Percentiles rank a stretch among this genome's conserved stretches.
Conservation (phyloP, 345 rosid genomes). For the Toxicodendron radicans region DNA sequence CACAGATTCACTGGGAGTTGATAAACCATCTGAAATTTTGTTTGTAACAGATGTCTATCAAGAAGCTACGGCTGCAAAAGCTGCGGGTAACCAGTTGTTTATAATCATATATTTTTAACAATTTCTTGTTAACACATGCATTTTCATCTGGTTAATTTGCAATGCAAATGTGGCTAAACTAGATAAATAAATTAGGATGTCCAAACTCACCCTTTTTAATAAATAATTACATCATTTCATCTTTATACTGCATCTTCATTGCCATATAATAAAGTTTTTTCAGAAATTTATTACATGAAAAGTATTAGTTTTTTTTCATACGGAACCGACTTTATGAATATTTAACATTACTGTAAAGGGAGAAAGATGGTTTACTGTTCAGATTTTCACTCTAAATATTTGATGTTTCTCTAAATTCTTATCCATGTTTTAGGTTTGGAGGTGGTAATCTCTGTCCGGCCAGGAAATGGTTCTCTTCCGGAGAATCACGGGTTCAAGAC, state of each 20-base stretch:
- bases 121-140: neutral
- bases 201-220: neutral
- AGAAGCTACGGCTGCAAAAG: conserved; percentile 90
- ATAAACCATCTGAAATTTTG: conserved; percentile 74
- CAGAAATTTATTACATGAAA: neutral
- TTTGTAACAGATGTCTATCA: conserved; percentile 80
- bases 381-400: neutral
- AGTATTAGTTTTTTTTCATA: too few species aligned
- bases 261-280: neutral
- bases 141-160: neutral
- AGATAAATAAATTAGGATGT: neutral
- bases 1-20: conserved; percentile 70
- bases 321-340: too few species aligned
- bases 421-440: conserved; percentile 47
- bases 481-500: conserved; percentile 73
- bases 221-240: neutral
- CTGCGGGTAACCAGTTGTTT: conserved; percentile 56
- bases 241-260: neutral
- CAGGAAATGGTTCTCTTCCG: conserved; percentile 65
- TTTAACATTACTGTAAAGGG: too few species aligned
- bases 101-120: neutral
- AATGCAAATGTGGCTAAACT: neutral
- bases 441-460: conserved; percentile 61
- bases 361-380: neutral
- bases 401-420: neutral